Conservation (phyloP, 2,329 filamentous ascomycete species). For the Trichophyton schoenleinii region DNA sequence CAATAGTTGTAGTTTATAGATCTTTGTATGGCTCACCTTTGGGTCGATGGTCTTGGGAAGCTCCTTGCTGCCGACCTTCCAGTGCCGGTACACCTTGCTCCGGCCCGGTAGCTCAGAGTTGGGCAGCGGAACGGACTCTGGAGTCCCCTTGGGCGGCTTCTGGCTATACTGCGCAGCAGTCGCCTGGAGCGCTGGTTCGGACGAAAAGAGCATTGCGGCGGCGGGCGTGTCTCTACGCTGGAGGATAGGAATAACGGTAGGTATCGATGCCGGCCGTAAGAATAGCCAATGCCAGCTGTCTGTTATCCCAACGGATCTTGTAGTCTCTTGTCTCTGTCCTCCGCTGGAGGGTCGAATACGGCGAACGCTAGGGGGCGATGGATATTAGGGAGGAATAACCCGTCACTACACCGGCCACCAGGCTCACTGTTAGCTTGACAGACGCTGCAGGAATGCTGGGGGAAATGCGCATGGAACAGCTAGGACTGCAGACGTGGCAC, state of each 20-base stretch:
- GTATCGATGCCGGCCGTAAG: not conserved
- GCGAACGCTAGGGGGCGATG: not conserved
- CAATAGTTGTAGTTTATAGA: too few species aligned
- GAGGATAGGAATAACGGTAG: not conserved
- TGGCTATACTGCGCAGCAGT: constrained; percentile 14
- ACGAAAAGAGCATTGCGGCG: constrained; percentile 9
- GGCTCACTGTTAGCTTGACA: not conserved
- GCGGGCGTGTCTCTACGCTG: not conserved
- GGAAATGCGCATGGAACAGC: not conserved
- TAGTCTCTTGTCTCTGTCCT: not conserved
- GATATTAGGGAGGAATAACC: not conserved
- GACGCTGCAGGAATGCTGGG: not conserved
- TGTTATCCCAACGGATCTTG: too few species aligned
- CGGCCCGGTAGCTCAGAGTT: constrained; percentile 62
- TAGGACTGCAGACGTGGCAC: not conserved
- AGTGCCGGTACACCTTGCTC: constrained; percentile 70
- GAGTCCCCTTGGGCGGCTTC: constrained; percentile 59
- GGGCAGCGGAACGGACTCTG: constrained; percentile 66
- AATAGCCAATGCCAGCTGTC: too few species aligned
- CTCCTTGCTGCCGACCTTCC: constrained; percentile 54
- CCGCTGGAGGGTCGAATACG: not conserved
- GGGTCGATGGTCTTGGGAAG: constrained; percentile 63
- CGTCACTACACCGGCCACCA: not conserved
- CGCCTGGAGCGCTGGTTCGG: constrained; percentile 3
- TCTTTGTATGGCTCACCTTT: constrained; percentile 29